phyloP scores from a whole-genome alignment of 164 flowering plant genomes.

The Hamamelis virginiana region DNA sequence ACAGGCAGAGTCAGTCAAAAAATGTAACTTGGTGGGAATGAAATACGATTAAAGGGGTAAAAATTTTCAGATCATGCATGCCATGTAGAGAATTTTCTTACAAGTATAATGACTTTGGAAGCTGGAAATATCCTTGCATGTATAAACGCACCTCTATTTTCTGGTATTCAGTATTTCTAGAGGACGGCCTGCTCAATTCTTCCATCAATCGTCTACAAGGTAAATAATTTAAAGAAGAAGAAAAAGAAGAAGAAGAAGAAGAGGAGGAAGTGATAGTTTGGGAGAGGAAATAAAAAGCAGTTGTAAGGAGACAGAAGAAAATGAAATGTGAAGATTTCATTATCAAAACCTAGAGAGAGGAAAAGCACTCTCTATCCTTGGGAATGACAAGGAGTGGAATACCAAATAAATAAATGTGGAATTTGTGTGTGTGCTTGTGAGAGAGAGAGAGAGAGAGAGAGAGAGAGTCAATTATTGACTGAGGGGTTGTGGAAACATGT shows the following conservation, averaged over 20 bases:
- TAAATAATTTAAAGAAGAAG: constrained; percentile 12
- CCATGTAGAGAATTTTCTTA: too few relatives aligned
- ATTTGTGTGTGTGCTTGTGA: not conserved
- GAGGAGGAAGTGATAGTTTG: constrained; percentile 8
- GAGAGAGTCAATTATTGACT: constrained; percentile 27
- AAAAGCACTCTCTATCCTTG: not conserved
- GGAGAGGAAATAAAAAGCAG: constrained; percentile 22
- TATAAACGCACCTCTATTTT: constrained; percentile 22
- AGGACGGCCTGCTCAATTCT: constrained; percentile 9
- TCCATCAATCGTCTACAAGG: constrained; percentile 17
- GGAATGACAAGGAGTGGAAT: not conserved
- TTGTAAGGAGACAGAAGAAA: constrained; percentile 29
- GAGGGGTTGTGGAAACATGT: constrained; percentile 30
- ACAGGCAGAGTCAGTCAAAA: not conserved
- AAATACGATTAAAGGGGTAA: too few relatives aligned
- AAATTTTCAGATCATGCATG: too few relatives aligned
- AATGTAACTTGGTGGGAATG: not conserved
- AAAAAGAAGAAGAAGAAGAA: constrained; percentile 11
- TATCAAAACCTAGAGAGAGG: not conserved
- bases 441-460: constrained; percentile 20
- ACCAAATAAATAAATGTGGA: constrained; percentile 23
- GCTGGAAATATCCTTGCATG: too few relatives aligned
- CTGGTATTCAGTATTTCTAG: not conserved
- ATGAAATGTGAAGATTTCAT: constrained; percentile 32
- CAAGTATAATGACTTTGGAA: too few relatives aligned